Conservation (phyloP, 345 rosid species). For the Excoecaria agallocha region DNA sequence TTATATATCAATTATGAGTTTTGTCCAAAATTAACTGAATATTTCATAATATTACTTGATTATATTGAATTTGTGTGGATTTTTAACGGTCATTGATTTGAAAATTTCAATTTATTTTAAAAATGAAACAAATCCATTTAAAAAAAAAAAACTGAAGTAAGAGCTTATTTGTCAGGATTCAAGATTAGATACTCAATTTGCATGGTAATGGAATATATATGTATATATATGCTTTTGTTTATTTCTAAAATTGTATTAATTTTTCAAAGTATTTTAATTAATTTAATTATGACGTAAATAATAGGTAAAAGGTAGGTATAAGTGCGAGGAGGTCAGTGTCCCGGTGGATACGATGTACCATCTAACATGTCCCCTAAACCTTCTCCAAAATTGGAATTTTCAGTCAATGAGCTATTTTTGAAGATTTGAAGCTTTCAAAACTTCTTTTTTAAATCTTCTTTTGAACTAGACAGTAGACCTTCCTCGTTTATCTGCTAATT, state of each 20-base stretch:
- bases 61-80: too few species aligned
- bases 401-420: slow-evolving; percentile 12
- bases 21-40: too few species aligned
- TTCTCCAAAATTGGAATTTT: background rate
- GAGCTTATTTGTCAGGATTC: too few species aligned
- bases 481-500: background rate
- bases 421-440: background rate
- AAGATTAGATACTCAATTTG: too few species aligned
- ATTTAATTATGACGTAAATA: background rate
- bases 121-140: too few species aligned
- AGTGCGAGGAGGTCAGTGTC: background rate
- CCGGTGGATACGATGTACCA: slow-evolving; percentile 17
- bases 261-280: background rate
- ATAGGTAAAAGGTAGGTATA: background rate
- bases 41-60: too few species aligned
- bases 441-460: background rate
- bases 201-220: too few species aligned
- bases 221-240: background rate
- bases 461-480: slow-evolving; percentile 13
- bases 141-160: too few species aligned
- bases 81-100: too few species aligned
- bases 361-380: slow-evolving; percentile 13
- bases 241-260: background rate
- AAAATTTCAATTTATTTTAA: background rate
- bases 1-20: too few species aligned